phyloP scores from a whole-genome alignment of 78 protist genomes.

The Dictyostelium capitatum region DNA sequence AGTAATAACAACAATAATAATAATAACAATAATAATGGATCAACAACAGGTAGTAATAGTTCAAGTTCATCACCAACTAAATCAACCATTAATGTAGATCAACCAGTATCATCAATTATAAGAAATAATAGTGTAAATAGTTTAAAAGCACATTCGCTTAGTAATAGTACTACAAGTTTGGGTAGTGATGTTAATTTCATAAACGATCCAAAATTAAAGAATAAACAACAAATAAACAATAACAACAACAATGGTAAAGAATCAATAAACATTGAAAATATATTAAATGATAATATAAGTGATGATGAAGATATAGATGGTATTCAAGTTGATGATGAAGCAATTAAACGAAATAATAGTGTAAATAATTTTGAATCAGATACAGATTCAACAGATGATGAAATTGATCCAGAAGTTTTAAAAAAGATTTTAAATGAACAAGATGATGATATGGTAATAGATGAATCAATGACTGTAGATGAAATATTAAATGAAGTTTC shows the following conservation, averaged over 20 bases:
- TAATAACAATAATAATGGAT: not conserved
- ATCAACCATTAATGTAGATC: not conserved
- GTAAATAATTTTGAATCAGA: not conserved
- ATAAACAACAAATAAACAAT: not conserved
- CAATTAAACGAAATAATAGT: not conserved
- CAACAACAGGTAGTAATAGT: conserved; percentile 5
- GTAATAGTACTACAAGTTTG: conserved; percentile 35
- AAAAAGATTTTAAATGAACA: conserved; percentile 63
- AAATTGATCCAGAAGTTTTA: conserved; percentile 51
- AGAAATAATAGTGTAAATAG: conserved; percentile 23
- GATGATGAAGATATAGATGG: not conserved
- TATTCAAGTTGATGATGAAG: not conserved
- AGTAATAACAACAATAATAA: not conserved
- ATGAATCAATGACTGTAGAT: conserved; percentile 14
- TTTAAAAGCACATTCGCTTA: not conserved
- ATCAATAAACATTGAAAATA: not conserved
- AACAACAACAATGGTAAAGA: not conserved
- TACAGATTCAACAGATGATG: conserved; percentile 19
- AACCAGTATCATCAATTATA: not conserved
- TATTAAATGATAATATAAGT: not conserved
- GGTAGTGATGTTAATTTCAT: conserved; percentile 29
- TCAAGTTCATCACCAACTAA: conserved; percentile 21
- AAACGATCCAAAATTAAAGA: conserved; percentile 26
- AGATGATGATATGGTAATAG: conserved; percentile 54
- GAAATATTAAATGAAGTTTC: conserved; percentile 32